Evolutionary conservation across 495 filamentous ascomycete genomes (phyloP).

Genomic region (Articulospora tetracladia): DNA sequence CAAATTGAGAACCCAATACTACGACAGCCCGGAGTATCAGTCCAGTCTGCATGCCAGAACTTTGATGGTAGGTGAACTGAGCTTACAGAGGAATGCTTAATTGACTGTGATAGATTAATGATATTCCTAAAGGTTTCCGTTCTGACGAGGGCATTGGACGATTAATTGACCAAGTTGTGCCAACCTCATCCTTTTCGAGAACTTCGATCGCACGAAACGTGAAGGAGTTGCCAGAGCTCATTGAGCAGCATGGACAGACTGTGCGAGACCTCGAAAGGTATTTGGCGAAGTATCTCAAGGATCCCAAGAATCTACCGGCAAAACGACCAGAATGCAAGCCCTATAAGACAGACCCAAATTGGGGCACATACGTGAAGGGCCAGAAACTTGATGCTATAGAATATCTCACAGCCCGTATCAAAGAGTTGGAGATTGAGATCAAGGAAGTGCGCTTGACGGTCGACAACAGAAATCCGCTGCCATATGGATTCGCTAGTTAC

Average conservation of each 20-base stretch:
- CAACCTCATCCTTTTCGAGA: slow-evolving; percentile 70
- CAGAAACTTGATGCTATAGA: slow-evolving; percentile 91
- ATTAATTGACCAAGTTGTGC: slow-evolving; percentile 70
- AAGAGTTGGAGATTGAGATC: slow-evolving; percentile 76
- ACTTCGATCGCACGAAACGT: slow-evolving; percentile 88
- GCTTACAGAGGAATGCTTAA: background rate
- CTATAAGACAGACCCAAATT: slow-evolving; percentile 64
- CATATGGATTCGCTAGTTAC: slow-evolving; percentile 93
- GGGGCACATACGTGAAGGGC: slow-evolving; percentile 51
- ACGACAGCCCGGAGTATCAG: slow-evolving; percentile 86
- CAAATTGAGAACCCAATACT: slow-evolving; percentile 70
- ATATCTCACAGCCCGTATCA: slow-evolving; percentile 82
- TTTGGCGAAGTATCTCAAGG: slow-evolving; percentile 83
- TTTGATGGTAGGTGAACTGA: slow-evolving; percentile 60
- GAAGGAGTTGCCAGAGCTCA: slow-evolving; percentile 77
- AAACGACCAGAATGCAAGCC: slow-evolving; percentile 76
- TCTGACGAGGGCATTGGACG: slow-evolving; percentile 84
- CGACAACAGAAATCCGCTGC: slow-evolving; percentile 81
- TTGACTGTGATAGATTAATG: slow-evolving; percentile 60
- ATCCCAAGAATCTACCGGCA: slow-evolving; percentile 75
- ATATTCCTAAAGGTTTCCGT: slow-evolving; percentile 69
- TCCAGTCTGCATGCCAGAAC: slow-evolving; percentile 84
- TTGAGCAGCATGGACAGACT: slow-evolving; percentile 75
- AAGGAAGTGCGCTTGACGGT: slow-evolving; percentile 75
- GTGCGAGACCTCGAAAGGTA: slow-evolving; percentile 80